Conservation (phyloP, 768 basidiomycete genomes). For the Mycena capillaripes region DNA sequence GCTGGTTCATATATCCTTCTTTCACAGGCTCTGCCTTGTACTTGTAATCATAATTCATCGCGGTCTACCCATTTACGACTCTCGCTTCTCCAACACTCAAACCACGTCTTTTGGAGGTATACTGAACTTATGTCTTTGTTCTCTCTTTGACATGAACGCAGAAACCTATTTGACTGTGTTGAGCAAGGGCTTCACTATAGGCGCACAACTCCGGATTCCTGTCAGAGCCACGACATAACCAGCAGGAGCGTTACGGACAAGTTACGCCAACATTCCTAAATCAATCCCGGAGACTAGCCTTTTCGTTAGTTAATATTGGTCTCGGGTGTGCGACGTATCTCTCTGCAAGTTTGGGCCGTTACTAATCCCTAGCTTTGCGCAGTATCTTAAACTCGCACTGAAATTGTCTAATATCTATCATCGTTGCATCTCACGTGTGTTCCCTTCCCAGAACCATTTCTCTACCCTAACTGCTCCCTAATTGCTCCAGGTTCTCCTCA, state of each 20-base stretch:
- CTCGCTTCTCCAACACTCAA: not conserved
- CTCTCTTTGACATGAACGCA: not conserved
- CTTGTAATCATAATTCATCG: not conserved
- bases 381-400: constrained; percentile 7
- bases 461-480: not conserved
- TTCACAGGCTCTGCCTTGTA: not conserved
- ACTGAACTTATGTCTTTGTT: not conserved
- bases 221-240: too few relatives aligned
- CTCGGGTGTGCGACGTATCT: constrained; percentile 4
- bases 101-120: not conserved
- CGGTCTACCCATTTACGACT: not conserved
- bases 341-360: not conserved
- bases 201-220: not conserved
- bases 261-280: not conserved
- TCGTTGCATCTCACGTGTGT: constrained; percentile 27
- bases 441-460: too few relatives aligned
- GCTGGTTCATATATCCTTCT: not conserved
- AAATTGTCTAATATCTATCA: constrained; percentile 13
- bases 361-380: not conserved
- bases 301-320: not conserved
- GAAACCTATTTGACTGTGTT: constrained; percentile 27
- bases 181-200: constrained; percentile 9
- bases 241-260: not conserved
- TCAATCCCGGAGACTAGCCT: not conserved
- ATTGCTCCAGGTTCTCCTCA: constrained; percentile 12